Base-by-base conservation (phyloP, 257 asterid genomes). In the Solanum sejunctum region DNA sequence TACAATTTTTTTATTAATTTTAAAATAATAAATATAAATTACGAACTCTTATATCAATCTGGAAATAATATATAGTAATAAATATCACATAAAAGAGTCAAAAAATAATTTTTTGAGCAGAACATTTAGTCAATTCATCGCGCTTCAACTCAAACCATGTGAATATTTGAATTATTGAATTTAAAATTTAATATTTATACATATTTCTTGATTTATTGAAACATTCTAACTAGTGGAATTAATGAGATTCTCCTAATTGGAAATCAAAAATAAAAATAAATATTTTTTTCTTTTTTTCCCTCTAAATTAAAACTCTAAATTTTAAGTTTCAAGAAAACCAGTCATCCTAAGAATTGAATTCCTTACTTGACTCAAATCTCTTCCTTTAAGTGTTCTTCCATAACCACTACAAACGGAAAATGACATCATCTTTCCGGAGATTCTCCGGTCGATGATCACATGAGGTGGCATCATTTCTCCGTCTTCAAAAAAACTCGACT, bases 401-500 rank as follows among this genome's bases (percentile, higher is more conserved):
- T 92, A 87, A 0, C 99, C 98, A 8, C 92, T 92, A 66, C 99
- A 95, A 20, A 94, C 92, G 11, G 98, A 95, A 60, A 93, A 92
- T 10, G 98, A 73, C 94, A 89, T 93, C 92, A 86, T 85, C 58
- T 91, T 94, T 47, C 94, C 94, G 82, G 92, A 95, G 75, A 91
- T 89, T 88, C 97, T 94, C 89, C 92, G 91, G 58, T 94, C 91
- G 17, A 89, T 85, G 82, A 93, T 93, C 21, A 95, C 88, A 55
- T 95, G 99, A 4, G 98, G 99, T 12, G 99, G 99, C 81, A 91
- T 92, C 86, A 94, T 88, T 78, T 95, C 99, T 12, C 86, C 87
- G 0, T 54, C 80, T 15, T 86, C 83, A 2, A 85, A 52, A n/a
- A 64, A 52, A 2, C 11, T 16, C 0, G 16, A n/a, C 20, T 49